Evolutionary conservation across 1,139 yeast genomes (phyloP).

Genomic region (Wickerhamomyces sp.): DNA sequence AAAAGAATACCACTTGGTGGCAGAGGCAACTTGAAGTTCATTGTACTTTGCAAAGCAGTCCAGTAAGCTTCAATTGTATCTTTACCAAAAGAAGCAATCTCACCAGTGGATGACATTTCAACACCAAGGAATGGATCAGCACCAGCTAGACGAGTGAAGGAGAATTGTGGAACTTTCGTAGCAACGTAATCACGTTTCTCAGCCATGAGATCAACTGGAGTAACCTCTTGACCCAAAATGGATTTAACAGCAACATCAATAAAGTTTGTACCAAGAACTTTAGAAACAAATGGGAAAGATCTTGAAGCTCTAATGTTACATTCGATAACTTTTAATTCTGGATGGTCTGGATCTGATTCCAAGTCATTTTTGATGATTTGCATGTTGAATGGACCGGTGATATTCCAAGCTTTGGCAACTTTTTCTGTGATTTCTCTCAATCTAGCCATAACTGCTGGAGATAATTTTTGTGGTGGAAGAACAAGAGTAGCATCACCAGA

Average conservation of each 20-base stretch:
- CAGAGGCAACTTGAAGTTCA: constrained; percentile 90
- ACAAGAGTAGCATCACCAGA: constrained; percentile 97
- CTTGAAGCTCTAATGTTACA: constrained; percentile 98
- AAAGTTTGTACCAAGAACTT: constrained; percentile 89
- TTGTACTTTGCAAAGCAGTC: constrained; percentile 94
- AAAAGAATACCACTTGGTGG: constrained; percentile 87
- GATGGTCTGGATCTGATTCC: constrained; percentile 34
- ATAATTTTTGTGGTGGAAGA: constrained; percentile 79
- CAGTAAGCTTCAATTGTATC: constrained; percentile 89
- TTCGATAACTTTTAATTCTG: constrained; percentile 86
- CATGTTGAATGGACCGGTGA: constrained; percentile 98
- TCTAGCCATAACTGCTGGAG: constrained; percentile 53
- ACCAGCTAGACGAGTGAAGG: constrained; percentile 96
- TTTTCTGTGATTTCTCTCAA: constrained; percentile 81
- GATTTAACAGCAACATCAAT: constrained; percentile 93
- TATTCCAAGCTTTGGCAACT: constrained; percentile 91
- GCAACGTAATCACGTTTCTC: constrained; percentile 70
- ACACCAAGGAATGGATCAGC: constrained; percentile 99
- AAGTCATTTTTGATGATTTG: constrained; percentile 78
- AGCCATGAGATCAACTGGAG: constrained; percentile 65
- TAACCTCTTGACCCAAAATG: constrained; percentile 62
- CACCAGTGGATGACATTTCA: constrained; percentile 99
- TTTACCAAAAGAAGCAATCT: constrained; percentile 92
- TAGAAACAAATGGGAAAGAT: constrained; percentile 97
- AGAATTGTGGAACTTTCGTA: constrained; percentile 95